Evolutionary conservation across 495 filamentous ascomycete genomes (phyloP), one percentile per base, ranked within the genome.

Genomic region (Lophium mytilinum): DNA sequence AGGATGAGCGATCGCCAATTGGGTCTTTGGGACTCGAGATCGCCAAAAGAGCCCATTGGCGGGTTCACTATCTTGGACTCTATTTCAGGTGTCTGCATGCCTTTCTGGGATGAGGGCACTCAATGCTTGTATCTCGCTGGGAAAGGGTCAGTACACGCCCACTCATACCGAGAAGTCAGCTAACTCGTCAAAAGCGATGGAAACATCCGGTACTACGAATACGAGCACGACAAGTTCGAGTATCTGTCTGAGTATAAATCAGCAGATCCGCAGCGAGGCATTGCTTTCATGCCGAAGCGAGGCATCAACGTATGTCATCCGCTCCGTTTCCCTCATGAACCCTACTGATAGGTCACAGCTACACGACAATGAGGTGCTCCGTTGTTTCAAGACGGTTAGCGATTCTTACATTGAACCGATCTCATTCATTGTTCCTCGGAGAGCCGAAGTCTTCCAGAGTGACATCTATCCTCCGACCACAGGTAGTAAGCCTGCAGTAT

Each of bases 201-300:
- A 62, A 98, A 97, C 71, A 98, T 98, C 62, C 90, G 92, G 39
- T 98, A 98, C 74, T 98, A 87, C 69, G 93, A 98, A 71, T 90
- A 94, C 60, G 87, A 91, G 62, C 90, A 97, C 68, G 90, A 96
- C 77, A 96, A 95, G 72, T 95, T 98, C 69, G 93, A 97, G 69
- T 93, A 84, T 71, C 73, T 98, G 21, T 90, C 90, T 19, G 91
- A 97, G 68, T 93, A 97, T 78, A 95, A 96, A 73, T 97, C 93
- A 5, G 74, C 75, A 15, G 93, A 98, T 59, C 93, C 93, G 21
- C 93, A 98, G 76, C 82, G 93, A 63, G 93, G 93, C 60, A 77
- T 98, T 65, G 94, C 90, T 1, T 98, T 98, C 71, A 72, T 98
- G 65, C 94, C 93, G 18, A 93, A 95, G 73, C 88, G 93, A 19